Percentiles rank a stretch among this genome's conserved stretches.
These are phyloP conservation scores for Neurospora sp. DNA, from an alignment of 495 filamentous ascomycete genomes.

Conservation along the genomic window DNA sequence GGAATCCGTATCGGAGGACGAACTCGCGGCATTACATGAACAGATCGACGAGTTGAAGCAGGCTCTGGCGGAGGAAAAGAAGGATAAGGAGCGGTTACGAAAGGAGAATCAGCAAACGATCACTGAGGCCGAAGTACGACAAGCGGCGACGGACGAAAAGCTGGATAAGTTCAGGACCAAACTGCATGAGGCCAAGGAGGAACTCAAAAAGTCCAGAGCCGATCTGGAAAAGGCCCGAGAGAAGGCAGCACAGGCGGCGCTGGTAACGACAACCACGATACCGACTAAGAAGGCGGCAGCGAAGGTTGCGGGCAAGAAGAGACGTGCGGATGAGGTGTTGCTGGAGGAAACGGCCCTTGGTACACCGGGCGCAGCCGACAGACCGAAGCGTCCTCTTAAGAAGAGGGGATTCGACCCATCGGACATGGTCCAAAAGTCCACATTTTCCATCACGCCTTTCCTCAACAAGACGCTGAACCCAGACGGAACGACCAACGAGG, in stretches of 20 bases:
- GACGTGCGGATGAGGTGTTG: constrained; percentile 27
- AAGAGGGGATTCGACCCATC: constrained; percentile 45
- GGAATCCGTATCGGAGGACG: constrained; percentile 14
- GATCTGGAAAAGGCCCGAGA: constrained; percentile 32
- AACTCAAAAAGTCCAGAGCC: constrained; percentile 50
- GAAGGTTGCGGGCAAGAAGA: constrained; percentile 24
- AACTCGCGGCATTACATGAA: constrained; percentile 28
- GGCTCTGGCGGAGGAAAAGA: constrained; percentile 31
- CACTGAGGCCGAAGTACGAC: constrained; percentile 43
- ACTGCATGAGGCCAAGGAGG: constrained; percentile 53
- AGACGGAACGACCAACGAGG: not conserved
- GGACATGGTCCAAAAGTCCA: constrained; percentile 70
- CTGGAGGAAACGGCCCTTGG: constrained; percentile 24
- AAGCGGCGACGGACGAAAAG: constrained; percentile 51
- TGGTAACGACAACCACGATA: constrained; percentile 15
- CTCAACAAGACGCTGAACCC: constrained; percentile 63
- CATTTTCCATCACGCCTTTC: constrained; percentile 87
- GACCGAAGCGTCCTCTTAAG: constrained; percentile 29
- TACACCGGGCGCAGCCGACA: constrained; percentile 27
- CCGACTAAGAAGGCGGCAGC: constrained; percentile 27
- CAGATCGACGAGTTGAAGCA: constrained; percentile 25
- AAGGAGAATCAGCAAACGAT: constrained; percentile 27
- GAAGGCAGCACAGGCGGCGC: constrained; percentile 7
- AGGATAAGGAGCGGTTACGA: constrained; percentile 29
- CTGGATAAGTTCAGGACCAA: constrained; percentile 59